phyloP scores from a whole-genome alignment of 305 asterid species.

The Stenogyne calaminthoides region DNA sequence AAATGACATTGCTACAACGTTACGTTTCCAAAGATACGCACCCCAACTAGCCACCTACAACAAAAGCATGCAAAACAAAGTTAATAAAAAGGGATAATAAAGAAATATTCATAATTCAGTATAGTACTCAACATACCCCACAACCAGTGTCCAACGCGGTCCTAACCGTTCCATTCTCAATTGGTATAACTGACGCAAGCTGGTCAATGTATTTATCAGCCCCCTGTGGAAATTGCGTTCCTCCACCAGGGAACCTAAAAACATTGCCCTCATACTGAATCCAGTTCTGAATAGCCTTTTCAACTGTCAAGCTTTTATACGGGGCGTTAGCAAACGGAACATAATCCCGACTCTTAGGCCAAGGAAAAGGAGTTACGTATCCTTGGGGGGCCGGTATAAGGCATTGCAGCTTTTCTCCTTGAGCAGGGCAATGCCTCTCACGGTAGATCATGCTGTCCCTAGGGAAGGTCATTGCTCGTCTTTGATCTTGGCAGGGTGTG shows the following conservation, averaged over 20 bases:
- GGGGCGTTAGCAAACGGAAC: slow-evolving; percentile 76
- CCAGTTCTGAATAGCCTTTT: slow-evolving; percentile 78
- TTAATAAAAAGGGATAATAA: slow-evolving; percentile 9
- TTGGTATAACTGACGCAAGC: slow-evolving; percentile 63
- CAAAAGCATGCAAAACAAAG: neutral
- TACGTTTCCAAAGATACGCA: slow-evolving; percentile 73
- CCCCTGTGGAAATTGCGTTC: slow-evolving; percentile 72
- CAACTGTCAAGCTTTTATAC: slow-evolving; percentile 63
- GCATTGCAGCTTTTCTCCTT: slow-evolving; percentile 47
- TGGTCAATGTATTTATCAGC: slow-evolving; percentile 69
- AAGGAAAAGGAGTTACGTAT: slow-evolving; percentile 59
- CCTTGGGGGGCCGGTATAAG: slow-evolving; percentile 72
- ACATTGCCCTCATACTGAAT: slow-evolving; percentile 69
- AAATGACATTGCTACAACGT: slow-evolving; percentile 79
- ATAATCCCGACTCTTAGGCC: slow-evolving; percentile 76
- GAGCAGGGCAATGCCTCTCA: slow-evolving; percentile 64
- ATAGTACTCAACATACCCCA: slow-evolving; percentile 47
- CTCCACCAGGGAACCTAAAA: slow-evolving; percentile 73
- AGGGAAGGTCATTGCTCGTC: slow-evolving; percentile 52
- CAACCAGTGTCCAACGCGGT: slow-evolving; percentile 73
- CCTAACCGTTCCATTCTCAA: slow-evolving; percentile 61
- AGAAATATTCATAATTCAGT: neutral
- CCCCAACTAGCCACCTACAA: slow-evolving; percentile 86
- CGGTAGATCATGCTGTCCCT: slow-evolving; percentile 61
- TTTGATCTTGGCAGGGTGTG: slow-evolving; percentile 72